Evolutionary conservation across 352 stramenopile genomes (phyloP).

Genomic region (Globisporangium solare): DNA sequence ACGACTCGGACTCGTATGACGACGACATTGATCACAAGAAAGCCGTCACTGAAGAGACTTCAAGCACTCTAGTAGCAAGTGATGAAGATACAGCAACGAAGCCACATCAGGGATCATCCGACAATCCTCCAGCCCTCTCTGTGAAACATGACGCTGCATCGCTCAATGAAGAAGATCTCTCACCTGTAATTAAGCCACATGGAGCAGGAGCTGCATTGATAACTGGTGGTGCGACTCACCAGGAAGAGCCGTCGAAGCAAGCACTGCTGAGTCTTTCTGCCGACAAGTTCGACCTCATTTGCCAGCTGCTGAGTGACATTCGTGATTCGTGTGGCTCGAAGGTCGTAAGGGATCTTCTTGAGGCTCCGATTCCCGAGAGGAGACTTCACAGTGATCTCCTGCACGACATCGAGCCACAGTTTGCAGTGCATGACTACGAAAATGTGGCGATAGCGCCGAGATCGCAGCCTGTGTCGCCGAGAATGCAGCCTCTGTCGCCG

Average conservation of each 20-base stretch:
- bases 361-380: slow-evolving; percentile 3
- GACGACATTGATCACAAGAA: neutral
- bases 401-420: too few species aligned
- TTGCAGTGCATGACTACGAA: too few species aligned
- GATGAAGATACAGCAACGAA: neutral
- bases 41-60: neutral
- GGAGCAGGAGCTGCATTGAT: neutral
- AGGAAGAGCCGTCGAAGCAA: neutral
- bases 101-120: neutral
- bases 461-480: too few species aligned
- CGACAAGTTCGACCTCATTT: slow-evolving; percentile 34
- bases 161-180: neutral
- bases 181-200: neutral
- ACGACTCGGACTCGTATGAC: neutral
- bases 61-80: neutral
- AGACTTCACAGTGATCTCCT: neutral
- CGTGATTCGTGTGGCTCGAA: slow-evolving; percentile 14
- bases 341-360: slow-evolving; percentile 10
- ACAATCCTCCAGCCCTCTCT: too few species aligned
- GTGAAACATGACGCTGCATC: neutral
- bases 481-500: too few species aligned
- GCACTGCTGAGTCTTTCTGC: slow-evolving; percentile 7
- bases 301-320: slow-evolving; percentile 35
- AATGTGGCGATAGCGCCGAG: too few species aligned
- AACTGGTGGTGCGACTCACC: neutral